Base-by-base conservation (phyloP, 495 filamentous ascomycete species). In the Hyphodiscus hymeniophilus region DNA sequence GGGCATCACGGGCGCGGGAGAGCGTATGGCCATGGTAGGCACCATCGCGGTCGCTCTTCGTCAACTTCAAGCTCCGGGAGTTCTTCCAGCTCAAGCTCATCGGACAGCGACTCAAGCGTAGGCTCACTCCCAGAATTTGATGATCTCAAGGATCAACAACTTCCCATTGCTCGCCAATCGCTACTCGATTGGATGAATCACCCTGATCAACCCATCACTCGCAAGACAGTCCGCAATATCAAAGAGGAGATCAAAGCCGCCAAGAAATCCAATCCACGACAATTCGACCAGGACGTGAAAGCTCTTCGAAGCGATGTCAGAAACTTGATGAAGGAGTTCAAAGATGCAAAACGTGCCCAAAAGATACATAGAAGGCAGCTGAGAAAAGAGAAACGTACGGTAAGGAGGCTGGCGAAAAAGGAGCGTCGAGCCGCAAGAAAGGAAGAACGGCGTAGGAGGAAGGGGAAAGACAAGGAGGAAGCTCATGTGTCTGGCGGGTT, bases 81-180 rank as follows among this genome's bases (percentile, higher is more conserved):
- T 31, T 58, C 58, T 6, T 48, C 55, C 1, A 56, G 54, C 3
- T 58, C 54, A 11, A 64, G 60, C 0, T 67, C 65, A 17, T 56
- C 58, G 7, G 24, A 31, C 20, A 68, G 68, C 1, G 64, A 58
- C 28, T 64, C 64, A 0, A 69, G 68, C 13, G 54, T 69, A 32
- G 70, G 65, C 21, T 70, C 67, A 30, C 67, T 74, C 8, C 69
- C 70, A 2, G 69, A 68, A 43, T 67, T 65, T 48, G 66, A 73
- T 42, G 63, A 68, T 33, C 60, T 76, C 0, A 54, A 54, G 8
- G 67, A 69, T 30, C 36, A 48, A 23, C 69, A 72, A 54, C 62
- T 74, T 24, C 62, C 66, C 11, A 33, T 64, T 5, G 55, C 63
- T 2, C 65, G 63, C 45, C 42, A 58, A n/a, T 57, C 54, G 0